Base-by-base conservation (phyloP, 495 filamentous ascomycete species). In the Penicillium lividum region DNA sequence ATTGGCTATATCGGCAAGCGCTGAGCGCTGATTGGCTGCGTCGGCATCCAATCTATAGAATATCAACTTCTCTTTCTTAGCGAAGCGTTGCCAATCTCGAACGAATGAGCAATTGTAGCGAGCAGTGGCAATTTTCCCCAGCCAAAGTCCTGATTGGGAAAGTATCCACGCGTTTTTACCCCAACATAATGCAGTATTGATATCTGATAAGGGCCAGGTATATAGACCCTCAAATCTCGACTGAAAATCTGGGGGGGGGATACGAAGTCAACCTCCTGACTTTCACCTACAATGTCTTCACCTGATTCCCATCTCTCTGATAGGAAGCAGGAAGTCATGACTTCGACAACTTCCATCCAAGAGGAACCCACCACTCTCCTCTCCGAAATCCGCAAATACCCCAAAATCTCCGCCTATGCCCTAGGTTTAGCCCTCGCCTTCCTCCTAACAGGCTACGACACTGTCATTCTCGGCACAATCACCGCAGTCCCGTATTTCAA, bases 371-470 rank as follows among this genome's bases (percentile, higher is more conserved):
- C 46, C 8, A 31, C 46, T 22, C 42, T 65, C 11, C 40, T 59
- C 8, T 56, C 56, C 18, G 59, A 55, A 28, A 54, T 66, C 2
- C 53, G 57, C 18, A 52, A 51, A 29, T 61, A 67, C 8, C 65
- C 63, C 11, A 69, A 66, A 13, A 61, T 70, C 7, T 59, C 63
- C 4, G 62, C 56, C 7, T 73, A 69, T 46, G 65, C 65, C 28
- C 43, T 74, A 4, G 68, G 68, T 9, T 53, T 73, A 5, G 59
- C 67, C 0, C 58, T 64, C 0, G 65, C 65, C 13, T 70, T 71
- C 28, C 62, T 80, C 27, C 69, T 79, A 4, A 76, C 73, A 30
- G 77, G 77, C 22, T 80, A 77, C 46, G 77, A 80, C 40, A 68
- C 70, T 13, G 75, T 72, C 15, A 74, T 80, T 29, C 73, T 80